These are phyloP conservation scores for Daldinia concentrica DNA, from an alignment of 495 filamentous ascomycete genomes.

Conservation along the genomic window DNA sequence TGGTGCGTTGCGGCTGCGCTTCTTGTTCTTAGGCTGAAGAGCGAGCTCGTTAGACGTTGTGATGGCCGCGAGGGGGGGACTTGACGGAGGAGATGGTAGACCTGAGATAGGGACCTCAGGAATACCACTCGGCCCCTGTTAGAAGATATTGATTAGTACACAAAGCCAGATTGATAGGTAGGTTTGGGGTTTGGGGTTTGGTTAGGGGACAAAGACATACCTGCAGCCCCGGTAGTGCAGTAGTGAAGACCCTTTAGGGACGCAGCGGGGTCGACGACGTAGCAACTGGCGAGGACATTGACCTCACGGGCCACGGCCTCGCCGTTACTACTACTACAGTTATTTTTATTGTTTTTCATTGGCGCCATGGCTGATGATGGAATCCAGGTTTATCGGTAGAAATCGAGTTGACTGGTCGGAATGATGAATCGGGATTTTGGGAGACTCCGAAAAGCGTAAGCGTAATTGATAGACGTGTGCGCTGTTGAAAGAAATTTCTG, in stretches of 20 bases:
- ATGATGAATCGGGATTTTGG: constrained; percentile 11
- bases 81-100: constrained; percentile 77
- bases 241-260: constrained; percentile 84
- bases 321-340: constrained; percentile 76
- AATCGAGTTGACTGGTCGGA: constrained; percentile 7
- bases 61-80: constrained; percentile 80
- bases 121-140: constrained; percentile 90
- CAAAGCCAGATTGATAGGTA: neutral
- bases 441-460: neutral
- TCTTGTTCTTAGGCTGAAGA: constrained; percentile 61
- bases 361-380: constrained; percentile 61
- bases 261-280: constrained; percentile 67
- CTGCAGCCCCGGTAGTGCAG: constrained; percentile 86
- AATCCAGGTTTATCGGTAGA: constrained; percentile 49
- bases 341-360: constrained; percentile 71
- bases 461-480: neutral
- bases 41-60: constrained; percentile 68
- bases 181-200: neutral
- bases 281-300: constrained; percentile 87
- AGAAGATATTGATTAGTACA: constrained; percentile 18
- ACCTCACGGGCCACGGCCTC: constrained; percentile 64
- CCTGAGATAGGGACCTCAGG: constrained; percentile 90
- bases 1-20: constrained; percentile 48
- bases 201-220: constrained; percentile 53
- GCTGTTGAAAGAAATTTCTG: neutral